Conservation (phyloP, 2,329 filamentous ascomycete species). For the Cladosporium austrohemisphaericum region DNA sequence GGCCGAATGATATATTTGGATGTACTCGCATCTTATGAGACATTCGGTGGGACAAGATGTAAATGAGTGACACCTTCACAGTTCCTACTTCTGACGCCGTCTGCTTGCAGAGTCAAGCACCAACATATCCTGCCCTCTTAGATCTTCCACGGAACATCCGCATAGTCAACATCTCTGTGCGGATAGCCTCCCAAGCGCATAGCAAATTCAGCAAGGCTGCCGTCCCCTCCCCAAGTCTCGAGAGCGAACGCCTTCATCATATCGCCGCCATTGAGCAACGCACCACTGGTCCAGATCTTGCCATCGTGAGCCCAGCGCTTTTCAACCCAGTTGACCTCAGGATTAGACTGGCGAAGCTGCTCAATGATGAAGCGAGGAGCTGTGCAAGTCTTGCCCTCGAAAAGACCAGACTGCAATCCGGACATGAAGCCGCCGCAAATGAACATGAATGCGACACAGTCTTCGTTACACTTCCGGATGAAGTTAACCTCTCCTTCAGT, state of each 20-base stretch:
- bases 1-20: too few species aligned
- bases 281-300: conserved; percentile 34
- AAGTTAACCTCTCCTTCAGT: conserved; percentile 37
- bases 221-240: conserved; percentile 25
- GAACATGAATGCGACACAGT: conserved; percentile 38
- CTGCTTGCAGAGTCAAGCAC: too few species aligned
- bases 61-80: too few species aligned
- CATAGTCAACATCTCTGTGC: conserved; percentile 8
- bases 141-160: conserved; percentile 8
- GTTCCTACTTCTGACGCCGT: too few species aligned
- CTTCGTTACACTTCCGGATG: conserved; percentile 35
- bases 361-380: conserved; percentile 33
- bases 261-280: conserved; percentile 34
- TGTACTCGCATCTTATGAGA: too few species aligned
- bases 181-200: conserved; percentile 16
- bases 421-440: conserved; percentile 39
- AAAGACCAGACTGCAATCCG: conserved; percentile 35
- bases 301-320: conserved; percentile 31
- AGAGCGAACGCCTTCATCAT: conserved; percentile 31
- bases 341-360: conserved; percentile 26
- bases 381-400: conserved; percentile 39
- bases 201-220: conserved; percentile 18
- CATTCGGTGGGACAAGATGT: too few species aligned
- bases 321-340: conserved; percentile 38
- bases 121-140: too few species aligned